Evolutionary conservation across 192 early-diverging fungal species (phyloP).

Genomic region (Coemansia sp.): DNA sequence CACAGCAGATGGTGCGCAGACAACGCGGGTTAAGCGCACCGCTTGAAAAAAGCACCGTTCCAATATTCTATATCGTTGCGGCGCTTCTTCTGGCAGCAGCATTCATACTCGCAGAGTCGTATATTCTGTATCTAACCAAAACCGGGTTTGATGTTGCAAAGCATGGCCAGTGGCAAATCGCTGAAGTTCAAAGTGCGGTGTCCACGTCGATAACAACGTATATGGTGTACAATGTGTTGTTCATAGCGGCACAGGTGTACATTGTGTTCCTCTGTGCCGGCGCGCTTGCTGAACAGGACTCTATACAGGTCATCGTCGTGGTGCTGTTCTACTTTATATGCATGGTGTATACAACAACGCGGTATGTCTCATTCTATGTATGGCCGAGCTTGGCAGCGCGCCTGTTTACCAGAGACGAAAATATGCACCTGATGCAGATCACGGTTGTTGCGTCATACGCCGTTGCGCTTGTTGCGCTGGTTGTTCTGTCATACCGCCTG

Average conservation of each 20-base stretch:
- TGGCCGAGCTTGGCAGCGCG: conserved; percentile 37
- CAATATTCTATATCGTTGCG: conserved; percentile 27
- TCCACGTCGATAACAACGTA: conserved; percentile 41
- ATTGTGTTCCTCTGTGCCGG: conserved; percentile 43
- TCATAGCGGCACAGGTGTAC: conserved; percentile 48
- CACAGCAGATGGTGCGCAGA: conserved; percentile 1
- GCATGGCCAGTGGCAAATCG: conserved; percentile 36
- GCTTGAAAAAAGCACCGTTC: conserved; percentile 26
- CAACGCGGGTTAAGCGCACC: conserved; percentile 4
- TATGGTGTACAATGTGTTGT: conserved; percentile 50
- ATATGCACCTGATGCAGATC: conserved; percentile 42
- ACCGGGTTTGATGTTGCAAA: conserved; percentile 10
- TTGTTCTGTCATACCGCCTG: conserved; percentile 51
- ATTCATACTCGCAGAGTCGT: conserved; percentile 47
- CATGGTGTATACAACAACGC: conserved; percentile 23
- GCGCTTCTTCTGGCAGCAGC: conserved; percentile 33
- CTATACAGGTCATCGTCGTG: conserved; percentile 49
- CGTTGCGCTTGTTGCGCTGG: conserved; percentile 29
- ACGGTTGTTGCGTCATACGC: conserved; percentile 33
- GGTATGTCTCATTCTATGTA: conserved; percentile 39
- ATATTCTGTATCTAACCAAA: conserved; percentile 32
- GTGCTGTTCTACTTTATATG: conserved; percentile 48
- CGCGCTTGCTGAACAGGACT: conserved; percentile 39
- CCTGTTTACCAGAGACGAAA: conserved; percentile 37
- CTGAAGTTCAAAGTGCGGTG: conserved; percentile 34